A percentile compares a stretch with the other conserved stretches of the same genome.
These are phyloP conservation scores for Acer yangbiense DNA, from an alignment of 345 rosid species.

Conservation along the genomic window DNA sequence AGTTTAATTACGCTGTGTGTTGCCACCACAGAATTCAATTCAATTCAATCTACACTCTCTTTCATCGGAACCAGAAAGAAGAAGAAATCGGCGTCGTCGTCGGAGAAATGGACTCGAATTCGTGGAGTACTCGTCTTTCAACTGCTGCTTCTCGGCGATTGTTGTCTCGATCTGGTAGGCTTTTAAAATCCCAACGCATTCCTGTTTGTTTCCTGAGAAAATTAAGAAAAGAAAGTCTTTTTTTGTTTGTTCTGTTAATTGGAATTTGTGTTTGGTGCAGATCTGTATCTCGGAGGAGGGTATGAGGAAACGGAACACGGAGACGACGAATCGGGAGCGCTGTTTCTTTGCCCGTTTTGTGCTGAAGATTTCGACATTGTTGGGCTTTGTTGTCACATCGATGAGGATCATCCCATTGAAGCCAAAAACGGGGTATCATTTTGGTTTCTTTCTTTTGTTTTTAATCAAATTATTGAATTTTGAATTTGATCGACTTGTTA, in stretches of 20 bases:
- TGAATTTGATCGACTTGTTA: background rate
- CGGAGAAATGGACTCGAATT: constrained; percentile 42
- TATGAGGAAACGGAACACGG: constrained; percentile 50
- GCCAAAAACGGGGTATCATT: constrained; percentile 71
- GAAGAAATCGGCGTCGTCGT: background rate
- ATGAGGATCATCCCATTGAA: constrained; percentile 90
- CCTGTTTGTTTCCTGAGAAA: background rate
- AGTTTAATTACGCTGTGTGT: background rate
- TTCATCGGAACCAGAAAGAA: background rate
- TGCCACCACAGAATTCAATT: background rate
- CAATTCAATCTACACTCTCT: background rate
- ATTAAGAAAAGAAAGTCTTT: too few species aligned
- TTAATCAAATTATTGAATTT: background rate
- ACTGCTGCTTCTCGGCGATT: constrained; percentile 43
- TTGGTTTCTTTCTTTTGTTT: background rate
- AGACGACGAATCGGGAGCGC: constrained; percentile 64
- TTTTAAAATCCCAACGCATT: background rate
- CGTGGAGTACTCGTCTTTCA: constrained; percentile 45
- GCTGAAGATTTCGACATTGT: constrained; percentile 84
- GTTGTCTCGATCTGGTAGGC: constrained; percentile 46
- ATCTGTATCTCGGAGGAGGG: constrained; percentile 54
- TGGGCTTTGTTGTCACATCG: constrained; percentile 87
- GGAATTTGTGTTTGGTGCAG: constrained; percentile 22
- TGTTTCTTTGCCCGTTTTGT: constrained; percentile 79
- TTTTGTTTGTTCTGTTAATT: background rate